phyloP scores from a whole-genome alignment of 164 flowering plant genomes.

The Echeveria elegans region DNA sequence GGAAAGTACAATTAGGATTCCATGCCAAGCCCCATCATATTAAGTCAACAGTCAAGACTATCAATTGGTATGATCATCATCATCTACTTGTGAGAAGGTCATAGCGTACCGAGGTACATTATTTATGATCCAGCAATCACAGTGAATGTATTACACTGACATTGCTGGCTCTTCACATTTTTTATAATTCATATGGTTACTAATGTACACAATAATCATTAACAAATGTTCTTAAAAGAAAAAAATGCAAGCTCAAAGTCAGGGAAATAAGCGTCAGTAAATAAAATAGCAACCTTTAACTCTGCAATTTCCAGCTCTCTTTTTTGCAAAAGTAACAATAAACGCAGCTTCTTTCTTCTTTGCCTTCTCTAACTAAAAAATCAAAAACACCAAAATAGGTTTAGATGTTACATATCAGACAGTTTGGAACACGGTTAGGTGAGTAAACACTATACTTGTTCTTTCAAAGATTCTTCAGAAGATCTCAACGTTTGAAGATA shows the following conservation, averaged over 20 bases:
- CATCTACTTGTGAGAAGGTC: neutral
- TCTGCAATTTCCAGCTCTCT: conserved; percentile 96
- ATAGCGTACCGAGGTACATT: neutral
- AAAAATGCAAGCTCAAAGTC: neutral
- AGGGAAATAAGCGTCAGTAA: neutral
- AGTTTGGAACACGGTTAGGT: neutral
- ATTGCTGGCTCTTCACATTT: neutral
- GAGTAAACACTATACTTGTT: conserved; percentile 46
- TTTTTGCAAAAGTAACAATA: conserved; percentile 90
- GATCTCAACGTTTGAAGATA: conserved; percentile 65
- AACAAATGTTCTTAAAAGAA: neutral
- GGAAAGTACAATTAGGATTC: neutral
- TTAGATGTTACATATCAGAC: neutral
- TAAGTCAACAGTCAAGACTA: neutral
- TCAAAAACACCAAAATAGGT: conserved; percentile 7
- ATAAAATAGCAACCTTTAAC: conserved; percentile 43
- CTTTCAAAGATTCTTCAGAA: conserved; percentile 80
- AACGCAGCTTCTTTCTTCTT: conserved; percentile 99
- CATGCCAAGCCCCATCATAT: neutral
- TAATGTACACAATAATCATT: neutral
- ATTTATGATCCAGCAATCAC: neutral
- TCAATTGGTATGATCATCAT: neutral
- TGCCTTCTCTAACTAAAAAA: conserved; percentile 76
- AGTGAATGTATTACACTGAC: neutral
- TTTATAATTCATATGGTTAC: neutral